Conservation (phyloP, 2,329 filamentous ascomycete species). For the Pseudovirgaria hyperparasitica region DNA sequence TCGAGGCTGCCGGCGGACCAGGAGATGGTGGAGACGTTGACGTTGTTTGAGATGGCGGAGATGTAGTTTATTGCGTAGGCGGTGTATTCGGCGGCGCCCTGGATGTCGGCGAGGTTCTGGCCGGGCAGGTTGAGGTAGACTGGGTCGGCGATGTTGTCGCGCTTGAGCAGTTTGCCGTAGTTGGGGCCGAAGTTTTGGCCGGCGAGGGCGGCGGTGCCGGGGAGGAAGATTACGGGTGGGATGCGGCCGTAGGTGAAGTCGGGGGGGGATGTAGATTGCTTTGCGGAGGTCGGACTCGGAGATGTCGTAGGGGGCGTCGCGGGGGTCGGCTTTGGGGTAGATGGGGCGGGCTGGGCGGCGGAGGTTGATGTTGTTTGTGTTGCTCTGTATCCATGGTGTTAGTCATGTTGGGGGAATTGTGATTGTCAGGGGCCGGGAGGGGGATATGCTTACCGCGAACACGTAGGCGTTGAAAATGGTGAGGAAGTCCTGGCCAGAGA, state of each 20-base stretch:
- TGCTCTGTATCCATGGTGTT: too few species aligned
- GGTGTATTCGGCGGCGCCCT: constrained; percentile 41
- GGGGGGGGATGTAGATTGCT: constrained; percentile 44
- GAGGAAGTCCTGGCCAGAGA: too few species aligned
- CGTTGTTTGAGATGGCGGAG: constrained; percentile 23
- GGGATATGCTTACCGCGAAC: too few species aligned
- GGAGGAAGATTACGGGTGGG: constrained; percentile 39
- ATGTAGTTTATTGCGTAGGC: constrained; percentile 48
- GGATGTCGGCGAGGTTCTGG: constrained; percentile 34
- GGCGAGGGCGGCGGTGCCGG: constrained; percentile 39
- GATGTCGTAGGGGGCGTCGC: constrained; percentile 37
- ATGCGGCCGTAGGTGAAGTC: constrained; percentile 28
- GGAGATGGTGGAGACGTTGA: constrained; percentile 32
- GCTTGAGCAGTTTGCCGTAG: constrained; percentile 35
- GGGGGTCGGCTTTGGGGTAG: constrained; percentile 24
- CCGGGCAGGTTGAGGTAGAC: constrained; percentile 45
- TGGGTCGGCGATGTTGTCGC: constrained; percentile 32
- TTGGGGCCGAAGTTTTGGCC: constrained; percentile 33
- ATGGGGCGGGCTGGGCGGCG: constrained; percentile 12
- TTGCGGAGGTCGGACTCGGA: constrained; percentile 33
- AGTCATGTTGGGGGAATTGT: too few species aligned
- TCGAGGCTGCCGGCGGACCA: constrained; percentile 45
- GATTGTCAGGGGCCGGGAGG: too few species aligned
- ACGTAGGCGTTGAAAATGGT: too few species aligned
- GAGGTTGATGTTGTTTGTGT: constrained; percentile 15